phyloP scores from a whole-genome alignment of 2,329 filamentous ascomycete species.

The Alternaria sp. region DNA sequence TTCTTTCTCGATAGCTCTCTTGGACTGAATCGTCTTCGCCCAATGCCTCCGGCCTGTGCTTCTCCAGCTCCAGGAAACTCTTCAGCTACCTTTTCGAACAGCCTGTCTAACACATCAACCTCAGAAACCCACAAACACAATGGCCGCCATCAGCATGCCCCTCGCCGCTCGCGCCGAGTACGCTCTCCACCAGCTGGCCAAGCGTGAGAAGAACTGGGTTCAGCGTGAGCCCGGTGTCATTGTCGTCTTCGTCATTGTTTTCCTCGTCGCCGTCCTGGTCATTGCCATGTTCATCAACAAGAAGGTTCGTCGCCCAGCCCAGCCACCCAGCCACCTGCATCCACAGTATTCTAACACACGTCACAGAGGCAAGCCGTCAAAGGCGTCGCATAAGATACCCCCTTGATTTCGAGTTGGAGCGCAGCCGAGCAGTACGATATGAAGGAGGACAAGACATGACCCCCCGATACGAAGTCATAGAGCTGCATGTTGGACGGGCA shows the following conservation, averaged over 20 bases:
- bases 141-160: conserved; percentile 51
- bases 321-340: neutral
- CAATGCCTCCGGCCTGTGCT: conserved; percentile 21
- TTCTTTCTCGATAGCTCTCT: neutral
- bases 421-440: conserved; percentile 13
- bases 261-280: conserved; percentile 63
- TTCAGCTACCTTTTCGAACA: conserved; percentile 11
- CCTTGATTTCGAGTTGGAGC: conserved; percentile 16
- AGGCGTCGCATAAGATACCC: conserved; percentile 28
- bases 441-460: conserved; percentile 15
- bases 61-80: conserved; percentile 15
- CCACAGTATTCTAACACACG: conserved; percentile 11
- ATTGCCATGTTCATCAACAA: conserved; percentile 61
- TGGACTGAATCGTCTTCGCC: conserved; percentile 2
- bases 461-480: conserved; percentile 14
- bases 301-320: conserved; percentile 42
- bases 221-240: conserved; percentile 66
- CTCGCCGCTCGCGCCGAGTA: conserved; percentile 50
- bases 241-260: conserved; percentile 69
- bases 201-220: conserved; percentile 66
- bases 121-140: conserved; percentile 43
- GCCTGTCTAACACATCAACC: conserved; percentile 22
- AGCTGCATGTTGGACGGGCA: conserved; percentile 12
- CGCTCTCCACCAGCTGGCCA: conserved; percentile 56
- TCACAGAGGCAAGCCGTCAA: conserved; percentile 27